Evolutionary conservation across 177 flowering plant species (phyloP).

Genomic region (Vitis hybrid): DNA sequence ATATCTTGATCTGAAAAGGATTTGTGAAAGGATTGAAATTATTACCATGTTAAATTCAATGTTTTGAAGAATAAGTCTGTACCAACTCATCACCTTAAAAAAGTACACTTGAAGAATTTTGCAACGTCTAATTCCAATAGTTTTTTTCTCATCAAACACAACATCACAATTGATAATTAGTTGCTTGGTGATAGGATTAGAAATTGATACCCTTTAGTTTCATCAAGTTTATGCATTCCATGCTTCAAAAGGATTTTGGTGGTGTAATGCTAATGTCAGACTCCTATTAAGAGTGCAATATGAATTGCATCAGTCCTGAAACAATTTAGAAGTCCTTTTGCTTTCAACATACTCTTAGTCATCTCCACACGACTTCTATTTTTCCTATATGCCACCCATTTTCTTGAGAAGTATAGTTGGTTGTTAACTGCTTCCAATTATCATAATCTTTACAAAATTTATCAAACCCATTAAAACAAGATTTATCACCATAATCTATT

Average conservation of each 20-base stretch:
- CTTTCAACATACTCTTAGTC: conserved; percentile 4
- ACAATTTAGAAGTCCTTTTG: background rate
- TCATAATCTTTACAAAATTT: background rate
- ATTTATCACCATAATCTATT: too few relatives aligned
- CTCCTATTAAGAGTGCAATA: too few relatives aligned
- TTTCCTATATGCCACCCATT: background rate
- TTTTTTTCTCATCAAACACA: background rate
- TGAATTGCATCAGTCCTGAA: too few relatives aligned
- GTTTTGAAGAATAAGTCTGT: too few relatives aligned
- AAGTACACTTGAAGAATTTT: too few relatives aligned
- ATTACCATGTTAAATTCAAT: too few relatives aligned
- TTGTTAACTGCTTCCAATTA: background rate
- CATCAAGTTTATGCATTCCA: background rate
- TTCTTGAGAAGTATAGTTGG: too few relatives aligned
- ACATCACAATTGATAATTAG: background rate
- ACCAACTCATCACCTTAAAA: too few relatives aligned
- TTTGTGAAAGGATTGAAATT: too few relatives aligned
- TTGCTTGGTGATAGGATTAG: background rate
- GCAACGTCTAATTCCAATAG: too few relatives aligned
- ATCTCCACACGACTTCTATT: background rate
- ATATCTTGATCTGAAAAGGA: too few relatives aligned
- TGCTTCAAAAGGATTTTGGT: background rate
- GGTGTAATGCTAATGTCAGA: background rate
- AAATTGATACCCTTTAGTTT: background rate
- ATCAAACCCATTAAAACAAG: too few relatives aligned